Percentiles rank a stretch among this genome's conserved stretches.
phyloP scores from a whole-genome alignment of 148 eudicot species.

The Polygonum aviculare region DNA sequence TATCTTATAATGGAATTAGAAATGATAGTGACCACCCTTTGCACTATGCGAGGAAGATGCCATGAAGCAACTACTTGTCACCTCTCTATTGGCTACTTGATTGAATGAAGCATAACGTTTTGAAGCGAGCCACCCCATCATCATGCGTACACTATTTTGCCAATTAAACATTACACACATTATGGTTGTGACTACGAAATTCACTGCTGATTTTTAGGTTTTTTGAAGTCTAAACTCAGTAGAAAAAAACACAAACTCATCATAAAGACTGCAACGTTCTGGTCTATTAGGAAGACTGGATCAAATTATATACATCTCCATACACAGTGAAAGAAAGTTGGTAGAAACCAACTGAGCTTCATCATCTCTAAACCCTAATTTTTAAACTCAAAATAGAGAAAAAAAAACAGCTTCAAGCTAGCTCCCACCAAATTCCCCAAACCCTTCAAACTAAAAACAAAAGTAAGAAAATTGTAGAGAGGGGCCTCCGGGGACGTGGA shows the following conservation, averaged over 20 bases:
- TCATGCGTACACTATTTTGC: too few relatives aligned
- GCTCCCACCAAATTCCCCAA: neutral
- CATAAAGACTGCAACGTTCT: too few relatives aligned
- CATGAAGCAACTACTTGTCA: too few relatives aligned
- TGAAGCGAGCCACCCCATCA: neutral
- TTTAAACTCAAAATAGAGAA: neutral
- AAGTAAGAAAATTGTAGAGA: neutral
- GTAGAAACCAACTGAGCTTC: slow-evolving; percentile 82
- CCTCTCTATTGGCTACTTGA: neutral
- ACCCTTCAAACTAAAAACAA: neutral
- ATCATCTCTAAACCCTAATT: slow-evolving; percentile 1
- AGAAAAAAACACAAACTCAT: too few relatives aligned
- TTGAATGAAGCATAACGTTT: neutral
- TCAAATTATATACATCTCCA: neutral
- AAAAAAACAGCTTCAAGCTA: neutral
- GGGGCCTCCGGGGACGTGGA: slow-evolving; percentile 66
- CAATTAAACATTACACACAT: too few relatives aligned
- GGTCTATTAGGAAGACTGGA: neutral
- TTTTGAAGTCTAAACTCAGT: too few relatives aligned
- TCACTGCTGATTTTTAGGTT: too few relatives aligned
- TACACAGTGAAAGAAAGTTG: slow-evolving; percentile 29
- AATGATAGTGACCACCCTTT: too few relatives aligned
- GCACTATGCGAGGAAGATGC: too few relatives aligned
- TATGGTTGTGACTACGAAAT: too few relatives aligned
- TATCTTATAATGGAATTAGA: too few relatives aligned